Base-by-base conservation (phyloP, 352 stramenopile genomes). In the Lagenidium giganteum region DNA sequence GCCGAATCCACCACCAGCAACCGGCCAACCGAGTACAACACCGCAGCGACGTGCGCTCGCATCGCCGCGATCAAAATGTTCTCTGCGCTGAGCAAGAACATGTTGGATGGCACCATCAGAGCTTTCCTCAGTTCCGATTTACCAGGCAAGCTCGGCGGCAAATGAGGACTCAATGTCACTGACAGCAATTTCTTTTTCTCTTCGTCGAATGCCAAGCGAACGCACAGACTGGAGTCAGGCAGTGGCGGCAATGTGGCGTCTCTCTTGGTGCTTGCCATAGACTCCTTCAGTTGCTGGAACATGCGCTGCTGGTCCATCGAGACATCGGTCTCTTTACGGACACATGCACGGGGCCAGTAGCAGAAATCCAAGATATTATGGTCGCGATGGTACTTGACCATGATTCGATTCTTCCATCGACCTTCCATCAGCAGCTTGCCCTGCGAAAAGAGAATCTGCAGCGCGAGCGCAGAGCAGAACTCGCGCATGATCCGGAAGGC, bases 401-500 rank as follows among this genome's bases (percentile, higher is more conserved):
- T 51, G 16, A 93, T 64, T 38, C 72, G 71, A 42, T 81, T 83
- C 56, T 83, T 86, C 81, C 81, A 93, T 8, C 78, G 81, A 12
- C 72, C 69, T 21, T 93, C 77, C 66, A 86, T 85, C 24, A 90
- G 42, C 35, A 90, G 44, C 37, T 85, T 87, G 25, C 70, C 81
- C 37, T 90, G 81, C 2, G 75, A 74, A 11, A 70, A 60, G 34
- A 93, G 41, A 51, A 93, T 85, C 52, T 89, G 76, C 26, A 93
- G 51, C 20, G 78, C 75, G 0, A 93, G 47, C 12, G 73, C 82
- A 24, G 75, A 89, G 39, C 78, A 90, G 42, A 93, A 93, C 47
- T 91, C 76, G 17, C 74, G 67, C 79, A 93, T 88, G 37, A 93
- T 71, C 36, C 68, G 64, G 43, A 88, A 87, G 11, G 81, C 81